Conservation (phyloP, 768 basidiomycete species). For the Termitomyces sp. region DNA sequence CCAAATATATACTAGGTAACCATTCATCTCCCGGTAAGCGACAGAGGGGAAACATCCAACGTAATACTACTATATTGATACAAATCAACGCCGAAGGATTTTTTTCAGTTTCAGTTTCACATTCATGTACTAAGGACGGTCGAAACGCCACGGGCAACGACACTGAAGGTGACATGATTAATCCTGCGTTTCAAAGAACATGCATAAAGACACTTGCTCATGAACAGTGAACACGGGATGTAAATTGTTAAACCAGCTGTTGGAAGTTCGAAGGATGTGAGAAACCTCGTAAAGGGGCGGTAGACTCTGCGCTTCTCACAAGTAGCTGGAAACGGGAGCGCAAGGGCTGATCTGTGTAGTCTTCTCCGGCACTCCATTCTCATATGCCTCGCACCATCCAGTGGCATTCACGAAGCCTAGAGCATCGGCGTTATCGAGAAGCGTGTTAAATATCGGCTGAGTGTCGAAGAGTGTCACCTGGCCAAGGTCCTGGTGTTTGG, state of each 20-base stretch:
- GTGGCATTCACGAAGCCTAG: constrained; percentile 59
- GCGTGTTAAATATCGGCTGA: constrained; percentile 53
- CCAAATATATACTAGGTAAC: too few relatives aligned
- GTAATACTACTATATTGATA: too few relatives aligned
- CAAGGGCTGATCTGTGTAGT: constrained; percentile 57
- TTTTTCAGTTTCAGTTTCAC: too few relatives aligned
- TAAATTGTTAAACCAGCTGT: constrained; percentile 58
- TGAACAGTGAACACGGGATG: constrained; percentile 65
- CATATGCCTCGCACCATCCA: constrained; percentile 56
- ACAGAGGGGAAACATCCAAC: too few relatives aligned
- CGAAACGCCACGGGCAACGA: constrained; percentile 49
- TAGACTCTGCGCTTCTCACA: constrained; percentile 36
- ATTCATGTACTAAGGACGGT: constrained; percentile 36
- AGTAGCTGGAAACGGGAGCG: constrained; percentile 62
- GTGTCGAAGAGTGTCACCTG: constrained; percentile 51
- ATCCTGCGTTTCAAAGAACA: not conserved
- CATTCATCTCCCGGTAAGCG: too few relatives aligned
- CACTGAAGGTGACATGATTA: constrained; percentile 24
- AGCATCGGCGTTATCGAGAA: constrained; percentile 47
- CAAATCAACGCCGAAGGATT: not conserved
- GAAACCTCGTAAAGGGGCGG: not conserved
- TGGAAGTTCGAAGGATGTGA: not conserved
- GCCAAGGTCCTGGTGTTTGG: constrained; percentile 37
- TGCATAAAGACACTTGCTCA: constrained; percentile 38
- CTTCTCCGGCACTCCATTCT: constrained; percentile 48